Percentiles rank a stretch among this genome's conserved stretches.
Conservation (phyloP, 2,329 filamentous ascomycete genomes). For the Microdochium bolleyi region DNA sequence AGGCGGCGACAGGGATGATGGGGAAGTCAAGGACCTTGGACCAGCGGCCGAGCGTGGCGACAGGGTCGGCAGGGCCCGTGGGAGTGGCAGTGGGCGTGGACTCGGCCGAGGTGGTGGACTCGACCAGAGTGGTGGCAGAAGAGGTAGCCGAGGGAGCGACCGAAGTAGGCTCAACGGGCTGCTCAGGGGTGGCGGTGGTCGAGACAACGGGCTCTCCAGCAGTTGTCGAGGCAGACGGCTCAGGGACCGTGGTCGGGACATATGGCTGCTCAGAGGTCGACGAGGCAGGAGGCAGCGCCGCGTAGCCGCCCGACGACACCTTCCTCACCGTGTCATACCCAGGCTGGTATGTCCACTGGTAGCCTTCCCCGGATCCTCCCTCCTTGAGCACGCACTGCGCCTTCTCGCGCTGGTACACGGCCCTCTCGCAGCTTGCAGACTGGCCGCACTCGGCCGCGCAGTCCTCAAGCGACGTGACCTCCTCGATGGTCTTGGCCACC, state of each 20-base stretch:
- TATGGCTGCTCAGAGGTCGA: too few relatives aligned
- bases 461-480: not conserved
- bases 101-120: not conserved
- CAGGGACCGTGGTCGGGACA: not conserved
- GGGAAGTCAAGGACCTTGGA: constrained; percentile 15
- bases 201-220: too few relatives aligned
- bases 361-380: not conserved
- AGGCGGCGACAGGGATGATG: constrained; percentile 17
- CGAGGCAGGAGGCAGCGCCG: too few relatives aligned
- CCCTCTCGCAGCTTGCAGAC: not conserved
- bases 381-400: not conserved
- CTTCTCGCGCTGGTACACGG: not conserved
- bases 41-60: constrained; percentile 6
- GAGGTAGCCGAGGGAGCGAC: not conserved
- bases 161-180: not conserved
- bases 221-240: too few relatives aligned
- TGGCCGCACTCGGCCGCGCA: not conserved
- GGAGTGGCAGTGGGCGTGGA: not conserved
- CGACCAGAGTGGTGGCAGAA: not conserved
- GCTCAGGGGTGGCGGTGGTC: not conserved
- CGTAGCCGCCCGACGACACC: too few relatives aligned
- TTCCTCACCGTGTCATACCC: not conserved
- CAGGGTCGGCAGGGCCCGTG: not conserved
- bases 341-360: not conserved
- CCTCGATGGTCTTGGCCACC: not conserved